A percentile compares a stretch with the other conserved stretches of the same genome.
Conservation (phyloP, 2,329 filamentous ascomycete genomes). For the Calycina herbarum region DNA sequence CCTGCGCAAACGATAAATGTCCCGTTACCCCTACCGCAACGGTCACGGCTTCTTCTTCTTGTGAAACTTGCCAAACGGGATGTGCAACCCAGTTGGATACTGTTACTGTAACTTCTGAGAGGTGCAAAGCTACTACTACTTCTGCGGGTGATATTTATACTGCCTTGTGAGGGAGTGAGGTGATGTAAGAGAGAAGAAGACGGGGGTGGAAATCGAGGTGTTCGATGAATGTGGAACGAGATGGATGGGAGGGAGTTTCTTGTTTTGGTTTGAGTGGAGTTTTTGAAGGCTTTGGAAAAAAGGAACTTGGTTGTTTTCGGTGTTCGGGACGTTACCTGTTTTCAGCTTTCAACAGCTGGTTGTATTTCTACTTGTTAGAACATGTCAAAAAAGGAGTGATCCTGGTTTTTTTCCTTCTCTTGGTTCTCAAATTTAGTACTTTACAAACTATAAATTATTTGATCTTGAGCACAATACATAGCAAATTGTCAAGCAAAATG, state of each 20-base stretch:
- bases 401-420: neutral
- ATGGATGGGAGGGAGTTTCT: neutral
- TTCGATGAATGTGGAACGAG: neutral
- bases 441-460: too few relatives aligned
- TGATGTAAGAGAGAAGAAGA: too few relatives aligned
- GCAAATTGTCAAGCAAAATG: too few relatives aligned
- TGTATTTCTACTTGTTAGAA: neutral
- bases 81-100: neutral
- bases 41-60: neutral
- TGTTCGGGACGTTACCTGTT: neutral
- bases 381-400: too few relatives aligned
- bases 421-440: neutral
- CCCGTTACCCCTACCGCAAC: constrained; percentile 4
- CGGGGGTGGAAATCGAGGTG: neutral
- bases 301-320: neutral
- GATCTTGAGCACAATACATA: too few relatives aligned
- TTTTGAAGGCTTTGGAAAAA: neutral
- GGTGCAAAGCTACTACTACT: neutral
- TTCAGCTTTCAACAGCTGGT: neutral
- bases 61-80: neutral
- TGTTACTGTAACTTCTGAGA: neutral
- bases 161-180: too few relatives aligned
- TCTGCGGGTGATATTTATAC: neutral
- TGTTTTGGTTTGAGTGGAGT: neutral
- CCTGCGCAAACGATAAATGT: neutral